These are phyloP conservation scores for Cylindrodendrum hubeiense DNA, from an alignment of 2,329 filamentous ascomycete genomes.

Conservation along the genomic window DNA sequence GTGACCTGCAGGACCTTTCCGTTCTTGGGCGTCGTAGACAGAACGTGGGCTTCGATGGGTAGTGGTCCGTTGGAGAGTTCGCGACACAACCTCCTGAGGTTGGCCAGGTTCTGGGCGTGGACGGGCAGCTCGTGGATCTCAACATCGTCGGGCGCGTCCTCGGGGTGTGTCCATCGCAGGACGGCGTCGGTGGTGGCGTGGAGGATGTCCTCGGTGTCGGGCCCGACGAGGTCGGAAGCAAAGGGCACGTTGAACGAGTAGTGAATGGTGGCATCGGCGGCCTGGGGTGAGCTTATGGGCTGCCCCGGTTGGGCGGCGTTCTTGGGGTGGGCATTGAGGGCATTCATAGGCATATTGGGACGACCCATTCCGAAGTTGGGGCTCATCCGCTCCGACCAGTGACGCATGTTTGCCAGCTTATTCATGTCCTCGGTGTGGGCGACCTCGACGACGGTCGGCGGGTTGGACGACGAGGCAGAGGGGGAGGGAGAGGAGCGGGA, in stretches of 20 bases:
- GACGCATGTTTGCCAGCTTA: constrained; percentile 79
- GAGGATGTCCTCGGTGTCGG: constrained; percentile 93
- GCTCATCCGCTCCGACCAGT: constrained; percentile 78
- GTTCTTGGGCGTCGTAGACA: constrained; percentile 83
- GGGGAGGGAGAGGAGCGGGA: constrained; percentile 24
- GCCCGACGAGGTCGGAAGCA: constrained; percentile 89
- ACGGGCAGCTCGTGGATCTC: constrained; percentile 92
- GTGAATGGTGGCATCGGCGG: constrained; percentile 84
- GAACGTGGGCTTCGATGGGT: constrained; percentile 85
- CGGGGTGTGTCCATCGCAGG: constrained; percentile 92
- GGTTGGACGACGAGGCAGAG: constrained; percentile 41
- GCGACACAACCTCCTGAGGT: constrained; percentile 82
- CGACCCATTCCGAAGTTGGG: constrained; percentile 76
- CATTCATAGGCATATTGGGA: constrained; percentile 67
- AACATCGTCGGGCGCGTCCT: constrained; percentile 85
- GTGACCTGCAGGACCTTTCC: constrained; percentile 77
- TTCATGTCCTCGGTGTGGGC: constrained; percentile 64
- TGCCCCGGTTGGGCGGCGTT: constrained; percentile 63
- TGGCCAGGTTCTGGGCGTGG: constrained; percentile 87
- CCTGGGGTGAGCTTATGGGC: constrained; percentile 75
- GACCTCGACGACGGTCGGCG: constrained; percentile 41
- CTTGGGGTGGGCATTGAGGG: constrained; percentile 70
- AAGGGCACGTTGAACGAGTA: constrained; percentile 98
- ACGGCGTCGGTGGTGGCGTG: constrained; percentile 91
- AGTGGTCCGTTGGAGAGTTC: constrained; percentile 79